phyloP scores from a whole-genome alignment of 148 eudicot genomes.

The Dysphania ambrosioides region DNA sequence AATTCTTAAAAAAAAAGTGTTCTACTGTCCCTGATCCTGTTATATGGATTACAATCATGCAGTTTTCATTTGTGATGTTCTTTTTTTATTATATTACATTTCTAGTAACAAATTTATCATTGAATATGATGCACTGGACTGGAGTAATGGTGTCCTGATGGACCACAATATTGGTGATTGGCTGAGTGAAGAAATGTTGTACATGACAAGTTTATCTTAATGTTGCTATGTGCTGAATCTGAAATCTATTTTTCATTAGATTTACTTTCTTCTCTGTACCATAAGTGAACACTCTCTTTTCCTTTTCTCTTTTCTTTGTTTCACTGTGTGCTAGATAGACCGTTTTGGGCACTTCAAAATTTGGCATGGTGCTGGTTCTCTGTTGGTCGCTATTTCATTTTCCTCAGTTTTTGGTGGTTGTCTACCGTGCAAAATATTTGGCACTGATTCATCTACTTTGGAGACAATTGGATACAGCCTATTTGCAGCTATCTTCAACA shows the following conservation, averaged over 20 bases:
- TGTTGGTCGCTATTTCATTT: slow-evolving; percentile 83
- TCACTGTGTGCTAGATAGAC: slow-evolving; percentile 62
- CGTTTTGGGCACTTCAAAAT: slow-evolving; percentile 86
- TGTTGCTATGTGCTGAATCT: not conserved
- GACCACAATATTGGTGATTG: not conserved
- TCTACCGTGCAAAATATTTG: slow-evolving; percentile 72
- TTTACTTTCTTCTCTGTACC: not conserved
- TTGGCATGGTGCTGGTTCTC: slow-evolving; percentile 94
- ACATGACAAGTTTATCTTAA: not conserved
- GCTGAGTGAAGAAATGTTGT: not conserved
- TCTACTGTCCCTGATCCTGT: not conserved
- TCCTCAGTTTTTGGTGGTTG: slow-evolving; percentile 98
- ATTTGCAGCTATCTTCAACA: slow-evolving; percentile 82
- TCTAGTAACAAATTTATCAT: not conserved
- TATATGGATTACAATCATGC: not conserved
- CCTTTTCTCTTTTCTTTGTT: slow-evolving; percentile 11
- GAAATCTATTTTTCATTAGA: not conserved
- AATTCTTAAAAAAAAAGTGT: not conserved
- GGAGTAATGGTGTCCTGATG: no score
- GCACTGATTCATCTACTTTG: slow-evolving; percentile 52
- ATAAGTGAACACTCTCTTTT: slow-evolving; percentile 5
- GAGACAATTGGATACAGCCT: slow-evolving; percentile 83
- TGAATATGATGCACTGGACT: not conserved
- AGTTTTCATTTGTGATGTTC: not conserved
- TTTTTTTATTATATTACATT: not conserved